A percentile compares a stretch with the other conserved stretches of the same genome.
Conservation (phyloP, 2,329 filamentous ascomycete genomes). For the Byssothecium circinans region DNA sequence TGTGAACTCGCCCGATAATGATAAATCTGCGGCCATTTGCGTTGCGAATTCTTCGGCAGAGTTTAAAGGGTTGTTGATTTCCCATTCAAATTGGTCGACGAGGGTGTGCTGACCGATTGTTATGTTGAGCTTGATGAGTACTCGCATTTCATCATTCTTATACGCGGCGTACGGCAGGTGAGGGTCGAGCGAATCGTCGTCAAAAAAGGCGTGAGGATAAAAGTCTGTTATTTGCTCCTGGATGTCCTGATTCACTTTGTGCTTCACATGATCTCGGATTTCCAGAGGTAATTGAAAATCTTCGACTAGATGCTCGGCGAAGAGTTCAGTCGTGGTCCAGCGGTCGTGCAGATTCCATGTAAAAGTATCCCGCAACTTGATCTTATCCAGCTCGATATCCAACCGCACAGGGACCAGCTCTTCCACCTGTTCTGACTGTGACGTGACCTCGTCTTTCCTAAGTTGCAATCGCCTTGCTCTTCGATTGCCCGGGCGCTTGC, state of each 20-base stretch:
- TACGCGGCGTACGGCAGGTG: conserved; percentile 89
- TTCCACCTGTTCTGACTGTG: conserved; percentile 90
- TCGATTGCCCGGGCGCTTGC: conserved; percentile 74
- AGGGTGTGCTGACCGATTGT: conserved; percentile 94
- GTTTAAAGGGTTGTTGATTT: conserved; percentile 93
- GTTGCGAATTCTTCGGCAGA: conserved; percentile 92
- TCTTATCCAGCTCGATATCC: conserved; percentile 93
- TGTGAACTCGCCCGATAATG: conserved; percentile 90
- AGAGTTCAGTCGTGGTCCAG: conserved; percentile 75
- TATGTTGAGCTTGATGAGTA: conserved; percentile 94
- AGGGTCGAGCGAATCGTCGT: conserved; percentile 87
- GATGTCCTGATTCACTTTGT: conserved; percentile 73
- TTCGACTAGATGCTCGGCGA: conserved; percentile 87
- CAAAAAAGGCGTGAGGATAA: conserved; percentile 86
- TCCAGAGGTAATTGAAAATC: conserved; percentile 78
- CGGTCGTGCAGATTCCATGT: conserved; percentile 98
- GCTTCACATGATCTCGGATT: conserved; percentile 55
- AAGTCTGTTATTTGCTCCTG: conserved; percentile 90
- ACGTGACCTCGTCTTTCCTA: conserved; percentile 74
- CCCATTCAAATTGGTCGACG: conserved; percentile 98
- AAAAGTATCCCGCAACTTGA: conserved; percentile 94
- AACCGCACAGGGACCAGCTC: conserved; percentile 88
- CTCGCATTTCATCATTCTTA: conserved; percentile 98
- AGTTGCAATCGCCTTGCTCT: conserved; percentile 73
- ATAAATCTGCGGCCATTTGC: conserved; percentile 86